A percentile compares a stretch with the other conserved stretches of the same genome.
Conservation (phyloP, 2,329 filamentous ascomycete genomes). For the Keithomyces neogunnii region DNA sequence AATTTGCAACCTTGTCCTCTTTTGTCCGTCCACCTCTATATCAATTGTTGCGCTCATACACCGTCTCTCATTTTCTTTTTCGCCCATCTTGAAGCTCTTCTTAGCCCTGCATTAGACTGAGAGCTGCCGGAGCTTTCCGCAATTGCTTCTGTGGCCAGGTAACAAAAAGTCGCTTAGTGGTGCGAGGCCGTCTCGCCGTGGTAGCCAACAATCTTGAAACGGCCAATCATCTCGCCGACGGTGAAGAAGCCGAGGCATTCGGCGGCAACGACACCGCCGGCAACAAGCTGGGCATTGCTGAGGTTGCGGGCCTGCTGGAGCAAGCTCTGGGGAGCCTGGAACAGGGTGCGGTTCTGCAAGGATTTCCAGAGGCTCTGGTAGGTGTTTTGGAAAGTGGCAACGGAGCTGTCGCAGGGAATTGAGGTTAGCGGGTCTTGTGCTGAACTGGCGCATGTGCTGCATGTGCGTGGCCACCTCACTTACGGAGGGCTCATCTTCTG, state of each 20-base stretch:
- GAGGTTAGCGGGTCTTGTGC: conserved; percentile 4
- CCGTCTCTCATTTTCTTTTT: background rate
- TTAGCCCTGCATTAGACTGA: background rate
- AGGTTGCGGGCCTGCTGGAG: conserved; percentile 57
- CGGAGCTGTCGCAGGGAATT: conserved; percentile 42
- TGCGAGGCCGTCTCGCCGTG: conserved; percentile 58
- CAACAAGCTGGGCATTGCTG: conserved; percentile 59
- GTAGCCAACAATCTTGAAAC: conserved; percentile 94
- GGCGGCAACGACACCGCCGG: conserved; percentile 69
- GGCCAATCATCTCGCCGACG: conserved; percentile 91
- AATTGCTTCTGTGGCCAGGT: background rate
- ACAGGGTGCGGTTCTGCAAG: conserved; percentile 54
- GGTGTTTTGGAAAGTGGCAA: conserved; percentile 79
- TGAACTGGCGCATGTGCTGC: conserved; percentile 5
- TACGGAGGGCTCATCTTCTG: conserved; percentile 96
- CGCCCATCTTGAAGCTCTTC: background rate
- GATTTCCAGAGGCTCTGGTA: conserved; percentile 67
- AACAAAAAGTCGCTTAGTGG: conserved; percentile 34
- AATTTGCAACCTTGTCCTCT: background rate
- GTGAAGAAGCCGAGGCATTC: conserved; percentile 97
- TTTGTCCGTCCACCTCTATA: conserved; percentile 8
- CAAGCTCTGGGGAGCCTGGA: conserved; percentile 48
- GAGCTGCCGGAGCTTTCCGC: background rate
- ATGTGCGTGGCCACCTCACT: conserved; percentile 27
- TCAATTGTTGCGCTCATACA: background rate